These are phyloP conservation scores for Euphorbia corollata DNA, from an alignment of 441 rosid species.

Conservation along the genomic window DNA sequence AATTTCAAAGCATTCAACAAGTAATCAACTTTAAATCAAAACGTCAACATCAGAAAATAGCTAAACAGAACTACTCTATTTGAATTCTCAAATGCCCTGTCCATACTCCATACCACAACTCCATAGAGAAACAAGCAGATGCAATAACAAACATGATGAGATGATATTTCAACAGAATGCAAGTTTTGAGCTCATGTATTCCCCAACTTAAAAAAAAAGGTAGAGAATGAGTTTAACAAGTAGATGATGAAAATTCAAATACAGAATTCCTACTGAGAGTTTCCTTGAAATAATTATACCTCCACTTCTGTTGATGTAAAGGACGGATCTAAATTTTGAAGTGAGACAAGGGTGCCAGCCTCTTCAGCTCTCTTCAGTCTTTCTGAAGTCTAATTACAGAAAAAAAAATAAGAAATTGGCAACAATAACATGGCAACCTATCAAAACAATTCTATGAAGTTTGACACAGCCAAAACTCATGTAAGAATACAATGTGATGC, in stretches of 20 bases:
- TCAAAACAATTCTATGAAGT: not conserved
- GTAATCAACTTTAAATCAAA: not conserved
- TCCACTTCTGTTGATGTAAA: constrained; percentile 48
- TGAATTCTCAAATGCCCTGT: too few species aligned
- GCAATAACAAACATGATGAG: not conserved
- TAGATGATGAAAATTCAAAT: not conserved
- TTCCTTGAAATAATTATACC: constrained; percentile 29
- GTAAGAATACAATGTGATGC: not conserved
- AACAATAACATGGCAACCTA: not conserved
- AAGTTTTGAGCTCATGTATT: not conserved
- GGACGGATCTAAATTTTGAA: constrained; percentile 53
- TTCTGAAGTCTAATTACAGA: constrained; percentile 33
- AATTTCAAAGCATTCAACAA: not conserved
- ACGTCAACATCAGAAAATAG: not conserved
- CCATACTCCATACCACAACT: not conserved
- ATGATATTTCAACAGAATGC: not conserved
- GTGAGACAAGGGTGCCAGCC: constrained; percentile 31
- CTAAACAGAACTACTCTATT: not conserved
- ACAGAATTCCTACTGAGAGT: not conserved
- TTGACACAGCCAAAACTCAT: constrained; percentile 7
- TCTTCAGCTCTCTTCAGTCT: constrained; percentile 33
- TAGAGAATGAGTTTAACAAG: not conserved
- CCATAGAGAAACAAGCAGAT: not conserved
- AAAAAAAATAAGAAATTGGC: not conserved
- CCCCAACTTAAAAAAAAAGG: not conserved